phyloP scores from a whole-genome alignment of 2,329 filamentous ascomycete genomes.

The Remersonia thermophila region DNA sequence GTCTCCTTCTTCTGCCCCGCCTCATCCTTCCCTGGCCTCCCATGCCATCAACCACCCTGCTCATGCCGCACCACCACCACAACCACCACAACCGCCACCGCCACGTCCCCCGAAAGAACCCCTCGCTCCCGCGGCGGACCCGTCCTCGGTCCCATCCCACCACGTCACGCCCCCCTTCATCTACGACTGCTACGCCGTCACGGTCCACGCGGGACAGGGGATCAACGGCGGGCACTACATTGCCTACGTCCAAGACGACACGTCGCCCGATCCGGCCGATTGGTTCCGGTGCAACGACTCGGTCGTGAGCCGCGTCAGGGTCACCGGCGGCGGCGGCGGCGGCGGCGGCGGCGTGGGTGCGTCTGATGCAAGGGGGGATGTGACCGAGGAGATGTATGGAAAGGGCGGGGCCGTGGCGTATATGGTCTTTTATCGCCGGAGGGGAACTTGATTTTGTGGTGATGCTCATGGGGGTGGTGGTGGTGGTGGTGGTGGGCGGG shows the following conservation, averaged over 20 bases:
- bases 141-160: constrained; percentile 24
- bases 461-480: too few species aligned
- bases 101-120: too few species aligned
- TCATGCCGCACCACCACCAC: too few species aligned
- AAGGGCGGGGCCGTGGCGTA: constrained; percentile 32
- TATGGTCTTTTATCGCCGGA: constrained; percentile 30
- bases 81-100: too few species aligned
- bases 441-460: constrained; percentile 10
- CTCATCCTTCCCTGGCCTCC: too few species aligned
- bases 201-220: constrained; percentile 59
- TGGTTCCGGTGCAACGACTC: constrained; percentile 42
- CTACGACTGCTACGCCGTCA: constrained; percentile 80
- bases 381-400: constrained; percentile 28
- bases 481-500: too few species aligned
- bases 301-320: constrained; percentile 28
- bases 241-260: constrained; percentile 51
- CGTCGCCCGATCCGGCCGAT: constrained; percentile 28
- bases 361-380: constrained; percentile 23
- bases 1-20: too few species aligned
- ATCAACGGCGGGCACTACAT: constrained; percentile 71
- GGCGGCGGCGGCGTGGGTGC: constrained; percentile 18
- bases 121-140: too few species aligned
- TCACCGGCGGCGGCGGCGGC: constrained; percentile 25
- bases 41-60: too few species aligned
- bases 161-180: constrained; percentile 45